Conservation (phyloP, 139 green algal genomes). For the Chlorella sp. region DNA sequence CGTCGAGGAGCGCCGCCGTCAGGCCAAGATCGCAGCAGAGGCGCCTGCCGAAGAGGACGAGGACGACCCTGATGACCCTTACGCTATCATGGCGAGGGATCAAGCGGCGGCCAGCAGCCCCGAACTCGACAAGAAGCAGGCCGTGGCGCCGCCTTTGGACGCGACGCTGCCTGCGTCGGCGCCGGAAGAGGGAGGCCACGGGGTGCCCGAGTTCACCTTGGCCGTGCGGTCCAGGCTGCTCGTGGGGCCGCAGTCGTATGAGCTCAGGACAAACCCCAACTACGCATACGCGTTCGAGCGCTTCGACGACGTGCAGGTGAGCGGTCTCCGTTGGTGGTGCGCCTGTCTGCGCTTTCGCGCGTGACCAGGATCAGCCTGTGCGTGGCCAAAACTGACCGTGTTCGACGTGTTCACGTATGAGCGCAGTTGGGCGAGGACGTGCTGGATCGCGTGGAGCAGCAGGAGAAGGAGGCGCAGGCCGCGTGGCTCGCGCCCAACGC, state of each 20-base stretch:
- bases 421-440: background rate
- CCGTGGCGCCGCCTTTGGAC: background rate
- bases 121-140: background rate
- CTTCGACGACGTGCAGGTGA: background rate
- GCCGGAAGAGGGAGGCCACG: background rate
- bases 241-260: slow-evolving; percentile 26
- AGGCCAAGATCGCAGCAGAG: background rate
- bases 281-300: background rate
- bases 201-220: slow-evolving; percentile 33
- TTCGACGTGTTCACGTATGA: background rate
- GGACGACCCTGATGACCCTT: background rate
- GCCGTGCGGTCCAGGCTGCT: slow-evolving; percentile 40
- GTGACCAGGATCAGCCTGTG: background rate
- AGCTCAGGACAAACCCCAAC: slow-evolving; percentile 15
- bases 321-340: background rate
- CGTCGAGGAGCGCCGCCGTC: background rate
- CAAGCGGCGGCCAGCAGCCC: background rate
- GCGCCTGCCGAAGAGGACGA: background rate
- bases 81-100: too few species aligned
- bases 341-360: background rate
- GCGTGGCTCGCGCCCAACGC: background rate
- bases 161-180: background rate
- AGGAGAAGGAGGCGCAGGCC: background rate
- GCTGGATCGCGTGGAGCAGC: background rate
- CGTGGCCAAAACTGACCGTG: background rate